Evolutionary conservation across 768 basidiomycete genomes (phyloP).

Genomic region (Imleria badia): DNA sequence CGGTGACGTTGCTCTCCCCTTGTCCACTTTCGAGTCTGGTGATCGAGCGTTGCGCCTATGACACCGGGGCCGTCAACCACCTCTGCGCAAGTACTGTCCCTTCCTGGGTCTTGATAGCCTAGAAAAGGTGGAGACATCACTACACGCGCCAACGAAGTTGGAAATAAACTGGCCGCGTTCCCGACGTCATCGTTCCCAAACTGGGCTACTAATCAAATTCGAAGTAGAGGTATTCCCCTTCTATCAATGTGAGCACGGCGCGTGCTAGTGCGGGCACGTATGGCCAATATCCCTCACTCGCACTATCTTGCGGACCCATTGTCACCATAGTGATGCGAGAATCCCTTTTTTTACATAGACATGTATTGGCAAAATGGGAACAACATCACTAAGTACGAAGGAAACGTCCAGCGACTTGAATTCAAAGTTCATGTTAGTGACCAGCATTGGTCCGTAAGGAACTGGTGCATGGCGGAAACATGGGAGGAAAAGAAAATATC

Average conservation of each 20-base stretch:
- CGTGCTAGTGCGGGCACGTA: constrained; percentile 16
- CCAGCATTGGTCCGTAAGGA: background rate
- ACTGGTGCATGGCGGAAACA: background rate
- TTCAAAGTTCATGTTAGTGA: background rate
- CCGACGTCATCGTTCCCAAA: background rate
- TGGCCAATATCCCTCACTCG: constrained; percentile 17
- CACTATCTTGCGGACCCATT: constrained; percentile 6
- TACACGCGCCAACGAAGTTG: background rate
- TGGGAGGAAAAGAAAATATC: background rate
- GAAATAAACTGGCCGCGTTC: background rate
- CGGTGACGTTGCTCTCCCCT: background rate
- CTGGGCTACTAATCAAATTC: background rate
- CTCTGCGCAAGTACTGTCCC: background rate
- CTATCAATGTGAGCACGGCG: background rate
- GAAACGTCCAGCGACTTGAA: background rate
- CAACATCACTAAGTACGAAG: background rate
- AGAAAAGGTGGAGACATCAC: background rate
- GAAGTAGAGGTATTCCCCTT: background rate
- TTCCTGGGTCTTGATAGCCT: background rate
- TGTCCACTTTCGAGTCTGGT: background rate
- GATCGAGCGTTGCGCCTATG: background rate
- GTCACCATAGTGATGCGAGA: constrained; percentile 4
- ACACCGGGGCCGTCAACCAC: background rate
- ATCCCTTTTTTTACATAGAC: background rate
- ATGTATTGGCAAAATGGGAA: background rate